Conservation (phyloP, 768 basidiomycete species). For the Lactarius psammicola region DNA sequence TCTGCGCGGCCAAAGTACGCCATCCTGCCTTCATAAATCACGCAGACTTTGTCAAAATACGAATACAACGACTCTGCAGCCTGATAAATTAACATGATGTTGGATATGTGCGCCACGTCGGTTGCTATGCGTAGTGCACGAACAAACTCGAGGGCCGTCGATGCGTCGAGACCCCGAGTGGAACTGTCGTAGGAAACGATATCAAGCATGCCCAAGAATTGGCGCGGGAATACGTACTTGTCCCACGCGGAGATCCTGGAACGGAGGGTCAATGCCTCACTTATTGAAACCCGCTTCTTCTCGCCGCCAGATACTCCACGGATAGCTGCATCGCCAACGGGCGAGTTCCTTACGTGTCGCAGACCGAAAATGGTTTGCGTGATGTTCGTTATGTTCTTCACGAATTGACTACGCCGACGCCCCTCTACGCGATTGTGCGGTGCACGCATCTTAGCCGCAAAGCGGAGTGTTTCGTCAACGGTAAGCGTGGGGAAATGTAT, state of each 20-base stretch:
- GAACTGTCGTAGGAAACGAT: slow-evolving; percentile 66
- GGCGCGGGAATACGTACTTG: background rate
- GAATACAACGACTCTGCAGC: slow-evolving; percentile 78
- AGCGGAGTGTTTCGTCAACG: slow-evolving; percentile 72
- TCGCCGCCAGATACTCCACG: slow-evolving; percentile 80
- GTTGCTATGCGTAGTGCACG: slow-evolving; percentile 79
- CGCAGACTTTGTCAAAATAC: slow-evolving; percentile 84
- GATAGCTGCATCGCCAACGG: slow-evolving; percentile 85
- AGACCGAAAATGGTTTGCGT: slow-evolving; percentile 79
- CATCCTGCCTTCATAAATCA: slow-evolving; percentile 77
- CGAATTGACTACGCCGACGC: slow-evolving; percentile 44
- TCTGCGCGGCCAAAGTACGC: slow-evolving; percentile 76
- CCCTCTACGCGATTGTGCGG: slow-evolving; percentile 52
- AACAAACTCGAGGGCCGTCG: slow-evolving; percentile 84
- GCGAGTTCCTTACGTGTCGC: slow-evolving; percentile 70
- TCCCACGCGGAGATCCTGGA: background rate
- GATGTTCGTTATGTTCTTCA: slow-evolving; percentile 48
- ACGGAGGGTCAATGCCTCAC: slow-evolving; percentile 43
- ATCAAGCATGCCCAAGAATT: background rate
- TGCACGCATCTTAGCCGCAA: slow-evolving; percentile 63
- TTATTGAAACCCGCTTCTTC: slow-evolving; percentile 77
- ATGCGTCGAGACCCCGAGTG: slow-evolving; percentile 78
- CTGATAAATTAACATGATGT: slow-evolving; percentile 37
- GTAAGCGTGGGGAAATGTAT: slow-evolving; percentile 80
- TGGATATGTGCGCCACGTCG: slow-evolving; percentile 45